phyloP scores from a whole-genome alignment of 768 basidiomycete genomes.

The Boletus pseudo-olivaceus region DNA sequence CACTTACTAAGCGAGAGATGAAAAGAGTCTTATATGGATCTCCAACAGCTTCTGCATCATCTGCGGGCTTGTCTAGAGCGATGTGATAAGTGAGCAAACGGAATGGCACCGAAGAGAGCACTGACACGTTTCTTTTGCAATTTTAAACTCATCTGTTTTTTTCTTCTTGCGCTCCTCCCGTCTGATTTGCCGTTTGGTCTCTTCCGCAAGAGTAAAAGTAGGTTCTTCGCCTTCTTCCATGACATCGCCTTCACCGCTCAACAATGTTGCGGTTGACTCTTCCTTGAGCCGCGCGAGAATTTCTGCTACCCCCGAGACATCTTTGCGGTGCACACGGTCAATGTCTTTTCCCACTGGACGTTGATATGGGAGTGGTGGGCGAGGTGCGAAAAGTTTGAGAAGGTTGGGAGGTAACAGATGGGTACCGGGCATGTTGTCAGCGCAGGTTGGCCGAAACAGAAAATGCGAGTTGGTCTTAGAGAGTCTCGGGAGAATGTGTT shows the following conservation, averaged over 20 bases:
- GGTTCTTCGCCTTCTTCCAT: constrained; percentile 89
- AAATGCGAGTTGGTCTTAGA: not conserved
- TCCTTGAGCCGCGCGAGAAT: constrained; percentile 75
- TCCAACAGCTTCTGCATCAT: constrained; percentile 86
- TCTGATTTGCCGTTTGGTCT: constrained; percentile 72
- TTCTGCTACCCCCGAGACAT: constrained; percentile 71
- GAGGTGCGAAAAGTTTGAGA: constrained; percentile 92
- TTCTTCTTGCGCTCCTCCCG: constrained; percentile 78
- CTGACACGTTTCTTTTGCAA: constrained; percentile 84
- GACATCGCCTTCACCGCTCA: constrained; percentile 55
- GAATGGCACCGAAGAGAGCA: constrained; percentile 14
- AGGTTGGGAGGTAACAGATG: constrained; percentile 94
- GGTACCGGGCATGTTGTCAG: constrained; percentile 54
- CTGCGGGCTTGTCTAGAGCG: constrained; percentile 83
- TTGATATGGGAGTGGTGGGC: constrained; percentile 83
- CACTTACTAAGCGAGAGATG: constrained; percentile 80
- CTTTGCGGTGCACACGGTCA: constrained; percentile 64
- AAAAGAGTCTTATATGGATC: constrained; percentile 99
- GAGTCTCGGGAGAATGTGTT: constrained; percentile 18
- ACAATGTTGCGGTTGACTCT: constrained; percentile 64
- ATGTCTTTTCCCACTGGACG: constrained; percentile 85
- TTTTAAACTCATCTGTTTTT: constrained; percentile 70
- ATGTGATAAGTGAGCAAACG: constrained; percentile 6
- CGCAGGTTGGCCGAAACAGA: constrained; percentile 7
- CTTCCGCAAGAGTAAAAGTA: constrained; percentile 76